Evolutionary conservation across 768 basidiomycete genomes (phyloP).

Genomic region (Ramaria sp.): DNA sequence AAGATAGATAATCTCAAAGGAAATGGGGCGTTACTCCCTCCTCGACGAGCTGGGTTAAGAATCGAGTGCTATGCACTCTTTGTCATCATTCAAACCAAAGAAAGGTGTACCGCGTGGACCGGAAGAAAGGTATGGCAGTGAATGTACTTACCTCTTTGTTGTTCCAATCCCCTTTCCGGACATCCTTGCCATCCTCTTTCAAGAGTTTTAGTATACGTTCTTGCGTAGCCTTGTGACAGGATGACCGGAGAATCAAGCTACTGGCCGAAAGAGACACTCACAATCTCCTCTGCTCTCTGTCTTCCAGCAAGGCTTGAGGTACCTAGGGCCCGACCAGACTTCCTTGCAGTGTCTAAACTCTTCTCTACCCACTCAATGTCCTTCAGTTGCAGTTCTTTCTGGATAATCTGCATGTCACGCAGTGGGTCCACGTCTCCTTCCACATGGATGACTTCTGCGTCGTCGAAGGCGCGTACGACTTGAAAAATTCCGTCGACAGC

Average conservation of each 20-base stretch:
- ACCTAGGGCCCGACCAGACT: slow-evolving; percentile 58
- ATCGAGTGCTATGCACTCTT: slow-evolving; percentile 65
- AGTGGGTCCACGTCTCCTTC: slow-evolving; percentile 95
- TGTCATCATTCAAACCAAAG: slow-evolving; percentile 44
- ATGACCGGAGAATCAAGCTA: slow-evolving; percentile 9
- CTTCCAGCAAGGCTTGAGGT: slow-evolving; percentile 80
- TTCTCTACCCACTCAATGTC: slow-evolving; percentile 99
- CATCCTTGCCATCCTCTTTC: slow-evolving; percentile 74
- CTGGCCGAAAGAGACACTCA: slow-evolving; percentile 27
- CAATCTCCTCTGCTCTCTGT: slow-evolving; percentile 94
- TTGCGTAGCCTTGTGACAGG: slow-evolving; percentile 50
- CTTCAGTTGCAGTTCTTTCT: slow-evolving; percentile 87
- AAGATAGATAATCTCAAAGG: slow-evolving; percentile 47
- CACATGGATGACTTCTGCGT: slow-evolving; percentile 98
- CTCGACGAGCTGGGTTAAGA: slow-evolving; percentile 91
- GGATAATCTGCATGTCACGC: slow-evolving; percentile 97
- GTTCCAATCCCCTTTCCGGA: slow-evolving; percentile 87
- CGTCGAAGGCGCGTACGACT: slow-evolving; percentile 94
- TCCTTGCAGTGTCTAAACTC: slow-evolving; percentile 68
- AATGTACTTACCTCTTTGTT: slow-evolving; percentile 80
- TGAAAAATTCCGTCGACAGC: slow-evolving; percentile 99
- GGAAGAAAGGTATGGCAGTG: background rate
- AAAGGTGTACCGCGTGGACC: slow-evolving; percentile 16
- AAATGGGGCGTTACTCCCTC: slow-evolving; percentile 81
- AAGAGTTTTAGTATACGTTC: slow-evolving; percentile 79